Percentiles rank a stretch among this genome's conserved stretches.
These are phyloP conservation scores for Metarhizium rileyi DNA, from an alignment of 2,329 filamentous ascomycete genomes.

Conservation along the genomic window DNA sequence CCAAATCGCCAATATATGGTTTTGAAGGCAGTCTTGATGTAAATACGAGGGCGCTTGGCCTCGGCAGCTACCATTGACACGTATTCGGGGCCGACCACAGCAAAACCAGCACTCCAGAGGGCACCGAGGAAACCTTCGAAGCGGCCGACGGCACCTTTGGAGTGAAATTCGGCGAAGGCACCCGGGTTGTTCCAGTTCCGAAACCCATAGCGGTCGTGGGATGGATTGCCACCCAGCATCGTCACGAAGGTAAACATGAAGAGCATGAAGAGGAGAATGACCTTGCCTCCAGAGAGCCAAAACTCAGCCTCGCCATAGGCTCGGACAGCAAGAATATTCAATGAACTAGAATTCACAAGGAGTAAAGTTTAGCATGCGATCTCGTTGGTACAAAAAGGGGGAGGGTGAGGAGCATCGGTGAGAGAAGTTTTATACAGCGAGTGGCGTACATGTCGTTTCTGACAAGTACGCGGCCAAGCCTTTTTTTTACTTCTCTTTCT, in stretches of 20 bases:
- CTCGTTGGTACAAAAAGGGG: constrained; percentile 7
- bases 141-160: constrained; percentile 50
- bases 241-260: constrained; percentile 70
- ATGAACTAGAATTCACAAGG: constrained; percentile 25
- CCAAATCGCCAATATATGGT: constrained; percentile 64
- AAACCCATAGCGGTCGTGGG: constrained; percentile 60
- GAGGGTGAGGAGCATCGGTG: not conserved
- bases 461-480: not conserved
- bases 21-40: constrained; percentile 61
- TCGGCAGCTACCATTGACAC: constrained; percentile 62
- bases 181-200: constrained; percentile 48
- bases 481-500: not conserved
- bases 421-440: not conserved
- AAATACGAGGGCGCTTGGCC: constrained; percentile 50
- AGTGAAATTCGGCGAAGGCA: constrained; percentile 42
- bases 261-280: constrained; percentile 56
- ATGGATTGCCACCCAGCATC: constrained; percentile 69
- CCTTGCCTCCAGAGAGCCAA: constrained; percentile 52
- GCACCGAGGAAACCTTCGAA: constrained; percentile 63
- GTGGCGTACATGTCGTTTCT: not conserved
- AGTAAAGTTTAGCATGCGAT: constrained; percentile 18
- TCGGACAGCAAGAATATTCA: constrained; percentile 57
- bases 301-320: constrained; percentile 67
- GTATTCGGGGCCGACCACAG: constrained; percentile 58
- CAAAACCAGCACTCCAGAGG: constrained; percentile 54